Evolutionary conservation across 805 yeast species (phyloP).

Genomic region (Naumovozyma baii): DNA sequence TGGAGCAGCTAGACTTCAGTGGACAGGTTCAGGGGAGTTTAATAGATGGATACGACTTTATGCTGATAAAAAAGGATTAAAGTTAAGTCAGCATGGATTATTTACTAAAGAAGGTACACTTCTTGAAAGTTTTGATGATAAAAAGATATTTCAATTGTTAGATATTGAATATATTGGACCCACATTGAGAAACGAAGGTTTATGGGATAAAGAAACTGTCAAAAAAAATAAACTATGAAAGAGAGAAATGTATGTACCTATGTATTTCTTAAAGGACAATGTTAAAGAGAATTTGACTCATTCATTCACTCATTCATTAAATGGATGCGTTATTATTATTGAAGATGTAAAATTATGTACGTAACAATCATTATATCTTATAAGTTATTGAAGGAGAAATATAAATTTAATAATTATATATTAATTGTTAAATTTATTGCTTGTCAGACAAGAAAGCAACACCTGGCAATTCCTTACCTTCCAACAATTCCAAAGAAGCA

Average conservation of each 20-base stretch:
- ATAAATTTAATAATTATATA: background rate
- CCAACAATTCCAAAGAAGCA: conserved; percentile 96
- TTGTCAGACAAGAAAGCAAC: conserved; percentile 85
- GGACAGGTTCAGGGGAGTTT: conserved; percentile 27
- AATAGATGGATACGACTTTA: conserved; percentile 22
- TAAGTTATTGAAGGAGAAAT: background rate
- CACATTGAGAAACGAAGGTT: background rate
- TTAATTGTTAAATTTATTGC: conserved; percentile 23
- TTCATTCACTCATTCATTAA: background rate
- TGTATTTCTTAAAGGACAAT: no score
- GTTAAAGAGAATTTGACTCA: no score
- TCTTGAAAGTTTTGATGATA: conserved; percentile 22
- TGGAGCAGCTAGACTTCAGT: conserved; percentile 28
- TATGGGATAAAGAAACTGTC: background rate
- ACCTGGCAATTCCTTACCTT: conserved; percentile 98
- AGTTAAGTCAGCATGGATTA: conserved; percentile 27
- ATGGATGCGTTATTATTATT: background rate
- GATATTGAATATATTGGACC: conserved; percentile 12
- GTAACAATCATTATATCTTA: background rate
- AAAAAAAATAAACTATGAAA: no score
- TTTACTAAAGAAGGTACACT: conserved; percentile 13
- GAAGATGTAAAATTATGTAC: background rate
- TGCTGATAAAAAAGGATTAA: conserved; percentile 22
- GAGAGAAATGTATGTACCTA: background rate
- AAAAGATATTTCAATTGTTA: conserved; percentile 18